Conservation (phyloP, 345 rosid species). For the Euphorbia tirucalli region DNA sequence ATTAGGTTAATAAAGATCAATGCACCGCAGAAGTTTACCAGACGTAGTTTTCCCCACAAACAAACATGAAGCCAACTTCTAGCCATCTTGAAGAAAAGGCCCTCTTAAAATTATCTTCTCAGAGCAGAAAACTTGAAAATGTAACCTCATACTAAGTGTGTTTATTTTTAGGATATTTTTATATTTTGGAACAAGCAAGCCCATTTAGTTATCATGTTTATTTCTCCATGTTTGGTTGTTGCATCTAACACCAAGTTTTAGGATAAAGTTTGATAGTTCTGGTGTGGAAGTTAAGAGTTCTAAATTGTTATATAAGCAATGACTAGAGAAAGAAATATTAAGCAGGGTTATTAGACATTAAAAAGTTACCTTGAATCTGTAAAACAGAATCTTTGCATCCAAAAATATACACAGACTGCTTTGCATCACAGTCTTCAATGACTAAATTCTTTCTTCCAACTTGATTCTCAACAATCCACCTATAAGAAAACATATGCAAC, state of each 20-base stretch:
- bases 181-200: neutral
- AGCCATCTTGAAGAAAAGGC: neutral
- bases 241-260: neutral
- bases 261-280: neutral
- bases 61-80: neutral
- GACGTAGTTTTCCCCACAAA: neutral
- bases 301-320: neutral
- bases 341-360: neutral
- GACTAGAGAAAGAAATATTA: neutral
- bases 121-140: neutral
- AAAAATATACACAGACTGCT: constrained; percentile 81
- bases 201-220: neutral
- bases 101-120: neutral
- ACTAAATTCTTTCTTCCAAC: constrained; percentile 78
- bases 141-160: neutral
- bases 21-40: neutral
- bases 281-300: neutral
- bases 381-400: constrained; percentile 98
- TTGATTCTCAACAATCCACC: constrained; percentile 98
- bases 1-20: constrained; percentile 1
- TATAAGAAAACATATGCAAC: constrained; percentile 29
- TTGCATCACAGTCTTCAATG: constrained; percentile 89
- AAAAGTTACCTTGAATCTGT: constrained; percentile 72
- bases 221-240: neutral
- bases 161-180: neutral